Conservation (phyloP, 306 rosid genomes). For the Cucumis cinereus region DNA sequence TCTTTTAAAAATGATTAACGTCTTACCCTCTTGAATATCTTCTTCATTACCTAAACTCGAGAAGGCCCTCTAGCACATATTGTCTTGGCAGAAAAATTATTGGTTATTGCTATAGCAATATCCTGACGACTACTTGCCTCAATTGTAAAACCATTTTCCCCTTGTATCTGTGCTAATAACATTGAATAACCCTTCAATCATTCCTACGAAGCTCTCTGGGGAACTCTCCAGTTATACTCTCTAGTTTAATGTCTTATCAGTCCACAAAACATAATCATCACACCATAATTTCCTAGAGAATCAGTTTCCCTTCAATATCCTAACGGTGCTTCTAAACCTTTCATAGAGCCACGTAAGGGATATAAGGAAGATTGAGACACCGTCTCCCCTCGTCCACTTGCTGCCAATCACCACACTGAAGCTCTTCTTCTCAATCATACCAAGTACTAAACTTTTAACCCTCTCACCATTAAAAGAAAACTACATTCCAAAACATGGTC, state of each 20-base stretch:
- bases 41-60: not conserved
- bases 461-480: not conserved
- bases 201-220: not conserved
- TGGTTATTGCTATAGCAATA: not conserved
- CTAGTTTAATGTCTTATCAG: not conserved
- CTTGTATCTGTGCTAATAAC: not conserved
- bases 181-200: not conserved
- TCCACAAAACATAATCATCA: not conserved
- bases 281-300: not conserved
- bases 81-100: not conserved
- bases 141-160: not conserved
- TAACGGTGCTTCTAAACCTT: not conserved
- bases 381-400: not conserved
- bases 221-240: not conserved
- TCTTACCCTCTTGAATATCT: not conserved
- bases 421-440: not conserved
- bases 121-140: not conserved
- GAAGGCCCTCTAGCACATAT: not conserved
- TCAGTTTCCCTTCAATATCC: not conserved
- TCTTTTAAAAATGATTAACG: not conserved
- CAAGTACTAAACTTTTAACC: not conserved
- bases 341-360: not conserved
- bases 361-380: not conserved
- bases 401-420: no score
- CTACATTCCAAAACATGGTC: not conserved